Conservation (phyloP, 192 early-diverging fungal species). For the Umbelopsis isabellina region DNA sequence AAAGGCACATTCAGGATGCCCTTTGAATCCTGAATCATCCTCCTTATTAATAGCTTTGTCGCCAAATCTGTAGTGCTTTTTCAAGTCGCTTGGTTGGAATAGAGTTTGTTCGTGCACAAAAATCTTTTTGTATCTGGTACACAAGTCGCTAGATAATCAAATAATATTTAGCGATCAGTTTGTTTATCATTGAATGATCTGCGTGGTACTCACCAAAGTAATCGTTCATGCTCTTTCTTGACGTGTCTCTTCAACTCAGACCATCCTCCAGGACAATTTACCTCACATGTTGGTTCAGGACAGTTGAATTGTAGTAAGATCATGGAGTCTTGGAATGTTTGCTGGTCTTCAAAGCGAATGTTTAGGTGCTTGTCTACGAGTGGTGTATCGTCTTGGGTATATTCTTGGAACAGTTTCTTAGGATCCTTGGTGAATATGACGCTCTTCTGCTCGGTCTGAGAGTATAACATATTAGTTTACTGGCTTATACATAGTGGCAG, state of each 20-base stretch:
- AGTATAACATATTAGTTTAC: not conserved
- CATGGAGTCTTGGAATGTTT: conserved; percentile 75
- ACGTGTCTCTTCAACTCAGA: conserved; percentile 82
- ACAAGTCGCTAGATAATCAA: conserved; percentile 71
- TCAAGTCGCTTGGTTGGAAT: conserved; percentile 75
- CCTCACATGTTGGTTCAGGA: conserved; percentile 78
- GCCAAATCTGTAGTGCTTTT: conserved; percentile 76
- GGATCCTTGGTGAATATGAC: conserved; percentile 78
- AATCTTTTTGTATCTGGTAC: conserved; percentile 86
- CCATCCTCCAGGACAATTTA: conserved; percentile 80
- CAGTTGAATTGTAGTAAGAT: conserved; percentile 85
- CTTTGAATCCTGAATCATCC: conserved; percentile 67
- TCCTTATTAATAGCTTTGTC: conserved; percentile 55
- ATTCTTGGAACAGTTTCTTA: conserved; percentile 60
- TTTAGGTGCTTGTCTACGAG: conserved; percentile 66
- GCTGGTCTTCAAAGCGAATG: conserved; percentile 75
- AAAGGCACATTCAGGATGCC: conserved; percentile 93
- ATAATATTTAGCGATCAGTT: conserved; percentile 11
- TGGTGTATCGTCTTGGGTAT: conserved; percentile 52
- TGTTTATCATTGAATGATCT: not conserved
- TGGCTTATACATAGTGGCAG: not conserved
- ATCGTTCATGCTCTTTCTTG: conserved; percentile 70
- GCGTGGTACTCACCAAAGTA: conserved; percentile 68
- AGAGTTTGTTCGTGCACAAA: conserved; percentile 93
- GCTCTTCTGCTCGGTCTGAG: conserved; percentile 72